phyloP scores from a whole-genome alignment of 2,329 filamentous ascomycete species.

The Fusarium nematophilum region DNA sequence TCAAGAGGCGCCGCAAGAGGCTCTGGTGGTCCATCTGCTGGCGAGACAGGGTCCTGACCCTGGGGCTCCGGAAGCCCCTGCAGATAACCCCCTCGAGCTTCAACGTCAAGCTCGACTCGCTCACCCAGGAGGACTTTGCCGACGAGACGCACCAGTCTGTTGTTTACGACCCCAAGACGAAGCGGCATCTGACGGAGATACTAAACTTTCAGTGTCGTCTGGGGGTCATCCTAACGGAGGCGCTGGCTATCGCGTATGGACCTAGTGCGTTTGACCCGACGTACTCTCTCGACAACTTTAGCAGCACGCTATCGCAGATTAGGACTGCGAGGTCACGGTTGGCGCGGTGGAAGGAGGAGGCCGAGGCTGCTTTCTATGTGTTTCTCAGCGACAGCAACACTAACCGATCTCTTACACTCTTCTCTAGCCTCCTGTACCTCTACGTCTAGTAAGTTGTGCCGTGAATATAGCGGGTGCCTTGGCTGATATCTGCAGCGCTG shows the following conservation, averaged over 20 bases:
- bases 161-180: constrained; percentile 9
- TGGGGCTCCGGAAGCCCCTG: constrained; percentile 6
- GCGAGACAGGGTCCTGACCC: constrained; percentile 7
- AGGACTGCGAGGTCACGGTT: neutral
- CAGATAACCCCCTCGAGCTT: constrained; percentile 12
- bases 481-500: neutral
- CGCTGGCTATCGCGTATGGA: constrained; percentile 2
- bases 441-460: constrained; percentile 20
- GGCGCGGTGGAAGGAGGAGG: constrained; percentile 3
- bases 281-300: constrained; percentile 11
- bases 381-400: neutral
- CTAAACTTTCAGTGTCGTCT: constrained; percentile 6
- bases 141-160: neutral
- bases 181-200: neutral
- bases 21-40: constrained; percentile 28
- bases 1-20: constrained; percentile 11
- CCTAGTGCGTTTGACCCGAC: constrained; percentile 3
- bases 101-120: constrained; percentile 1
- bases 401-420: constrained; percentile 13
- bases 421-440: constrained; percentile 28
- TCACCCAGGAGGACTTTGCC: neutral
- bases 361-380: neutral
- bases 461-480: neutral
- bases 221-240: neutral
- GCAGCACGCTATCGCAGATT: neutral